These are phyloP conservation scores for Chiua sp. DNA, from an alignment of 1,284 basidiomycete genomes.

Conservation along the genomic window DNA sequence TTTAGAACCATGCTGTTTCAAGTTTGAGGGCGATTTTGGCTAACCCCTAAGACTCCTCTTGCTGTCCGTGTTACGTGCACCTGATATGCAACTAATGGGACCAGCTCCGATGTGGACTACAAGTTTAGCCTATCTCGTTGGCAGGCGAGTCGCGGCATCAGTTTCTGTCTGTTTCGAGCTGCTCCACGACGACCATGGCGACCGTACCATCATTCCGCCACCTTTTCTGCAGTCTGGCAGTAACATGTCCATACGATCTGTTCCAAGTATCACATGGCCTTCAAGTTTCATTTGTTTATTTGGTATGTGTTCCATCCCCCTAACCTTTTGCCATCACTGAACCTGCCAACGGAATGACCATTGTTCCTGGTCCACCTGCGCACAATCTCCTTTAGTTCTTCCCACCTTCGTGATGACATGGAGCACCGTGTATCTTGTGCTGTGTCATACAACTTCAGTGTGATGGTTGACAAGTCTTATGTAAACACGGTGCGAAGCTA, in stretches of 20 bases:
- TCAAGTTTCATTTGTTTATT: neutral
- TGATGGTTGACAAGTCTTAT: neutral
- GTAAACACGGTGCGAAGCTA: neutral
- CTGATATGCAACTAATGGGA: neutral
- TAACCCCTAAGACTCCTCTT: too few species aligned
- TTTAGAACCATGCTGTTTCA: too few species aligned
- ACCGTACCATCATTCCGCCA: neutral
- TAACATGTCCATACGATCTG: neutral
- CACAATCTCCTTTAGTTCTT: too few species aligned
- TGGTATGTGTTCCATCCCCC: neutral
- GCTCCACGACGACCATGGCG: too few species aligned
- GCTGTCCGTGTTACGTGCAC: too few species aligned
- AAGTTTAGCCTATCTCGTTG: too few species aligned
- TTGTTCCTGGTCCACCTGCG: neutral
- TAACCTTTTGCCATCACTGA: neutral
- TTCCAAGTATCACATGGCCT: neutral
- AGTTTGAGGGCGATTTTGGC: too few species aligned
- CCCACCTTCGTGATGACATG: neutral
- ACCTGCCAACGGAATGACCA: neutral
- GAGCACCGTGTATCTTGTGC: neutral
- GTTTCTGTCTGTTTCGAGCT: too few species aligned
- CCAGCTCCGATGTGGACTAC: too few species aligned
- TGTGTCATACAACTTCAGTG: neutral
- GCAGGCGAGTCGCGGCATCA: too few species aligned
- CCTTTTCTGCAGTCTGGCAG: neutral